Percentiles rank a stretch among this genome's conserved stretches.
phyloP scores from a whole-genome alignment of 2,329 filamentous ascomycete species.

The Uncinocarpus reesii region DNA sequence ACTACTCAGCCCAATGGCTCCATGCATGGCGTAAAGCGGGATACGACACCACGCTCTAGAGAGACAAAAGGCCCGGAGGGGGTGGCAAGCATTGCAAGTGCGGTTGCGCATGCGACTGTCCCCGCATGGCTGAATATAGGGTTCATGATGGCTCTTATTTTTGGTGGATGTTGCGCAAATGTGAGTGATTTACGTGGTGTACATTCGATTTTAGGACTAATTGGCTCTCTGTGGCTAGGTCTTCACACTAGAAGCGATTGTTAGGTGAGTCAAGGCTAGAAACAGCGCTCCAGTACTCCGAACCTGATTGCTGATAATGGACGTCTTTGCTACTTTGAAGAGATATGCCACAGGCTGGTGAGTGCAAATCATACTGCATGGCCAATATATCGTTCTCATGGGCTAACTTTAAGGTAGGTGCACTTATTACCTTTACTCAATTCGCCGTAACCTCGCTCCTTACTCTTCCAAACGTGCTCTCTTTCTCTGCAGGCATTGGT shows the following conservation, averaged over 20 bases:
- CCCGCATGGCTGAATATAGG: conserved; percentile 54
- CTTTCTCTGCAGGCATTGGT: conserved; percentile 47
- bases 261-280: conserved; percentile 56
- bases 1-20: neutral
- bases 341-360: conserved; percentile 10
- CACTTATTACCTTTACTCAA: conserved; percentile 79
- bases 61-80: neutral
- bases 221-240: no score
- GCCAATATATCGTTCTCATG: neutral
- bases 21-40: neutral
- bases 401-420: conserved; percentile 45
- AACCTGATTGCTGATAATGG: conserved; percentile 11
- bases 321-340: neutral
- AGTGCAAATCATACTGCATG: conserved; percentile 19
- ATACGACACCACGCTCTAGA: neutral
- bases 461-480: conserved; percentile 66
- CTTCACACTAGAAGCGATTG: conserved; percentile 89
- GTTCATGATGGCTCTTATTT: conserved; percentile 72
- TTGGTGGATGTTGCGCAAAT: conserved; percentile 91
- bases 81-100: conserved; percentile 19
- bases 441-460: conserved; percentile 73
- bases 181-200: conserved; percentile 41
- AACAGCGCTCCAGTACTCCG: conserved; percentile 4
- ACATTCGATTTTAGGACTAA: no score
- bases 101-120: conserved; percentile 31